Percentiles rank a stretch among this genome's conserved stretches.
phyloP scores from a whole-genome alignment of 2,329 filamentous ascomycete genomes.

The Phyllosticta citrichinensis region DNA sequence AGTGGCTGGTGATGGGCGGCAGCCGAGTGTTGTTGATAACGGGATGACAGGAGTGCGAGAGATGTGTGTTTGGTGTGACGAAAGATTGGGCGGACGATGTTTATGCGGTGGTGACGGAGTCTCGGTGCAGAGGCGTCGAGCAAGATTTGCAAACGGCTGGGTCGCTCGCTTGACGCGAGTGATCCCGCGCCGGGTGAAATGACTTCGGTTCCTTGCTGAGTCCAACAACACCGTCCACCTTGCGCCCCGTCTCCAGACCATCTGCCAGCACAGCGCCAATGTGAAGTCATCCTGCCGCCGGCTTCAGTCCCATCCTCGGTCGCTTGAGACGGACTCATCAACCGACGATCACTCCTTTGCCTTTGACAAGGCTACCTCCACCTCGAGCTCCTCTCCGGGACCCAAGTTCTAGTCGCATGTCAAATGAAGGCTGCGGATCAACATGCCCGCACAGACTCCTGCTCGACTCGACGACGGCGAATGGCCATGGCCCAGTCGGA shows the following conservation, averaged over 20 bases:
- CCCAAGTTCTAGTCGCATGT: not conserved
- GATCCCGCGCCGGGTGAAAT: not conserved
- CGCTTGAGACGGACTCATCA: not conserved
- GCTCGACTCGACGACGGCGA: not conserved
- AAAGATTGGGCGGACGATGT: not conserved
- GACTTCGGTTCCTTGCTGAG: not conserved
- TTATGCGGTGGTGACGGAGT: slow-evolving; percentile 8
- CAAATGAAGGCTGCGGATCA: not conserved
- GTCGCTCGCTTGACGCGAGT: not conserved
- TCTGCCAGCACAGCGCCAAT: not conserved
- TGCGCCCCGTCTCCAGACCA: not conserved
- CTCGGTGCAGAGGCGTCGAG: no score
- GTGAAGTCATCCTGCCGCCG: not conserved
- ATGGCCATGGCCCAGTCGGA: not conserved
- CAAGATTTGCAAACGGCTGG: not conserved
- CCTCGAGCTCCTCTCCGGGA: not conserved
- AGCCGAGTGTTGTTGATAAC: slow-evolving; percentile 1
- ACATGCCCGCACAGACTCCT: not conserved
- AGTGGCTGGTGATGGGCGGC: not conserved
- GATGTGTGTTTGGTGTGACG: slow-evolving; percentile 8
- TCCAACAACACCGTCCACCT: not conserved
- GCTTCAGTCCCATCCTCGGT: not conserved
- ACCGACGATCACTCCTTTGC: not conserved
- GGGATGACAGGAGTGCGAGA: slow-evolving; percentile 2
- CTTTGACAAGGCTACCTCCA: not conserved